phyloP scores from a whole-genome alignment of 768 basidiomycete species.

The Galerina marginata region DNA sequence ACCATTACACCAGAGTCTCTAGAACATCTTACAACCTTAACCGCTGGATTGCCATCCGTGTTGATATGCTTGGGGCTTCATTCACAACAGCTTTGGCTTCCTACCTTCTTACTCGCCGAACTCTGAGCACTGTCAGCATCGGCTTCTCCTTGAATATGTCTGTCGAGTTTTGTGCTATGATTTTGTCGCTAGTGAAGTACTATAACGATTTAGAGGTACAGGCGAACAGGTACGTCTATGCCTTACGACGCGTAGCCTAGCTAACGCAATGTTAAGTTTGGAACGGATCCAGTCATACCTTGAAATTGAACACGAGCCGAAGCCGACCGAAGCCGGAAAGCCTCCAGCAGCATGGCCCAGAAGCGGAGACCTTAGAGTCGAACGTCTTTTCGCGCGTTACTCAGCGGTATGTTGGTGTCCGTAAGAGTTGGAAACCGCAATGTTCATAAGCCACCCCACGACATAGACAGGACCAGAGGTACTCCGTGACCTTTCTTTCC shows the following conservation, averaged over 20 bases:
- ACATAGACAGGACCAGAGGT: slow-evolving; percentile 51
- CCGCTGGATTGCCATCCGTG: slow-evolving; percentile 52
- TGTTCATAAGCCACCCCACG: neutral
- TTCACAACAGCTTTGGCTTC: slow-evolving; percentile 60
- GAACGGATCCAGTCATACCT: slow-evolving; percentile 78
- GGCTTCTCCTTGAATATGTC: slow-evolving; percentile 67
- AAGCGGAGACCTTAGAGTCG: slow-evolving; percentile 57
- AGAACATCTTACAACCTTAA: slow-evolving; percentile 58
- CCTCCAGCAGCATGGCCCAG: slow-evolving; percentile 75
- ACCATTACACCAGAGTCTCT: slow-evolving; percentile 54
- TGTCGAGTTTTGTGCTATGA: slow-evolving; percentile 62
- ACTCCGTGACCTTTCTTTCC: slow-evolving; percentile 53
- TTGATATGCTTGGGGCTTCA: slow-evolving; percentile 60
- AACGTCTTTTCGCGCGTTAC: slow-evolving; percentile 62
- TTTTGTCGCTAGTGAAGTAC: slow-evolving; percentile 53
- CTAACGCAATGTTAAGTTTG: slow-evolving; percentile 14
- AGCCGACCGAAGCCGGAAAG: slow-evolving; percentile 41
- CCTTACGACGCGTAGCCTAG: neutral
- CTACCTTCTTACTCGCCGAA: slow-evolving; percentile 54
- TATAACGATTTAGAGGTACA: slow-evolving; percentile 53
- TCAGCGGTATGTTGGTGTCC: slow-evolving; percentile 33
- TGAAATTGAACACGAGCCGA: slow-evolving; percentile 61
- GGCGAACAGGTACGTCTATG: slow-evolving; percentile 41
- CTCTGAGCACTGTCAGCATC: slow-evolving; percentile 41
- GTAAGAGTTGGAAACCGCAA: neutral